Evolutionary conservation across 2,329 filamentous ascomycete genomes (phyloP), one percentile per base, ranked within the genome.

Genomic region (Botryotinia globosa): DNA sequence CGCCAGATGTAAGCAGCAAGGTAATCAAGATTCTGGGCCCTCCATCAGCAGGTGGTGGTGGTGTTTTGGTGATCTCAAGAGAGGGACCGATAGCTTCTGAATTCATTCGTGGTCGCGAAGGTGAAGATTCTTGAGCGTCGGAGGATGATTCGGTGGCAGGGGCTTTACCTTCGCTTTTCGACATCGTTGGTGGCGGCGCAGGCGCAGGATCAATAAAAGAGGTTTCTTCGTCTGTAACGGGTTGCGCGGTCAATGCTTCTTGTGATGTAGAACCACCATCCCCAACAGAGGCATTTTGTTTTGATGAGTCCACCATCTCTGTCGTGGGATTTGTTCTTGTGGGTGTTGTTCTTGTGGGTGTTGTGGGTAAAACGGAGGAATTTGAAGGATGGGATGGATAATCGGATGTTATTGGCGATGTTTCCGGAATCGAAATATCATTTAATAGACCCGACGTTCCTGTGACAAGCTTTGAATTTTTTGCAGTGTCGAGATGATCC

Each of bases 1-100:
- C 91, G 61, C 94, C 94, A 1, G 87, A 94, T 0, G 91, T 93
- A 72, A 97, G 87, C 54, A 98, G 87, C 54, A 98, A 85, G 69
- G 93, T 97, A 77, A 98, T 97, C 75, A 88, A 87, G 80, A 93
- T 89, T 10, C 83, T 81, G 4, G 83, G 82, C 7, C 82, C 81
- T 67, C 87, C 84, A 12, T 78, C 76, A 29, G 22, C 10, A 22
- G 73, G 58, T 20, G 76, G 42, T 54, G 74, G 63, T 61, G 48
- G 37, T 25, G n/a, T 29, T 39, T 39, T n/a, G 59, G 59, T n/a
- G 3, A 6, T 44, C 10, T 59, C 66, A n/a, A 37, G 5, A 25
- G 51, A 59, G 34, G 67, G 51, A 10, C 67, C 67, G n/a, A 69
- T 69, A 14, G 67, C 67, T 25, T 34, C 51, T 22, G 67, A 69